Conservation (phyloP, 768 basidiomycete genomes). For the Lactifluus piperatus region DNA sequence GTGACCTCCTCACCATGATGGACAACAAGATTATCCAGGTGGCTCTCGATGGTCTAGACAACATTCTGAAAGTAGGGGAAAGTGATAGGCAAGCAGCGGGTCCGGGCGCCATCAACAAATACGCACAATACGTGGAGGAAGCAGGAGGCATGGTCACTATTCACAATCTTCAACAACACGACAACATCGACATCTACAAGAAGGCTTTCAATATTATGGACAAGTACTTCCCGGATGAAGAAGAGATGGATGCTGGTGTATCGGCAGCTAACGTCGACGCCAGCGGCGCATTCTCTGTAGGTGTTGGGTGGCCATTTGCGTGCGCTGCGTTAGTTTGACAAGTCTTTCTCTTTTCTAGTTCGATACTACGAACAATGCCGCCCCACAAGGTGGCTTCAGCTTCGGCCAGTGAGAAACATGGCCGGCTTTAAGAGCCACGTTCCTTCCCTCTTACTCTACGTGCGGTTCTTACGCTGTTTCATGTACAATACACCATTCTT, state of each 20-base stretch:
- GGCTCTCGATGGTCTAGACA: constrained; percentile 95
- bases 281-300: constrained; percentile 64
- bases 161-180: constrained; percentile 98
- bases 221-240: constrained; percentile 98
- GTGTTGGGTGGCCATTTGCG: constrained; percentile 23
- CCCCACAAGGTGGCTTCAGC: constrained; percentile 93
- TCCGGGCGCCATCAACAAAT: constrained; percentile 81
- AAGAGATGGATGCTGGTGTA: constrained; percentile 81
- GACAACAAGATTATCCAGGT: constrained; percentile 99
- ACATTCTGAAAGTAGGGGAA: constrained; percentile 96
- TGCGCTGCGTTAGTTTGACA: background rate
- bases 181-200: constrained; percentile 99
- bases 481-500: constrained; percentile 14
- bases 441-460: constrained; percentile 1
- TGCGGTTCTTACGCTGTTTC: constrained; percentile 4
- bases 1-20: constrained; percentile 94
- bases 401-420: constrained; percentile 61
- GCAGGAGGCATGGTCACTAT: constrained; percentile 98
- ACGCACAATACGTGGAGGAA: constrained; percentile 92
- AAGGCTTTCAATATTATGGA: constrained; percentile 99
- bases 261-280: constrained; percentile 68
- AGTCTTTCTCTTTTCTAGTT: constrained; percentile 40
- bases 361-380: constrained; percentile 69
- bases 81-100: constrained; percentile 80
- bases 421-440: background rate